Conservation (phyloP, 139 green algal species). For the Tetradesmus obliquus region DNA sequence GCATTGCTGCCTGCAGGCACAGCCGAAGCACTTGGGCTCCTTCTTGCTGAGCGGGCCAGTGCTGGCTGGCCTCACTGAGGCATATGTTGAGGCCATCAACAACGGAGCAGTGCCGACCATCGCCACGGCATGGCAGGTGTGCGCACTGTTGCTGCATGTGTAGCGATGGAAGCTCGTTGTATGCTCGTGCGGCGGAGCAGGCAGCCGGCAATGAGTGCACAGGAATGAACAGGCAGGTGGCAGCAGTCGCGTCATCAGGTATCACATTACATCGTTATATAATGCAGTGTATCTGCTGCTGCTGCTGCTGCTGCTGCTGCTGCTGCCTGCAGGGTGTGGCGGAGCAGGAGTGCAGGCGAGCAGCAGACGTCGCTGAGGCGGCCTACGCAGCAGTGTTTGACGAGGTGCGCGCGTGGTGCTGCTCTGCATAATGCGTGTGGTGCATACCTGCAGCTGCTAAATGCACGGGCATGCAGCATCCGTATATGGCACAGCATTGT, state of each 20-base stretch:
- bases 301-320: too few species aligned
- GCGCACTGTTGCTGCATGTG: not conserved
- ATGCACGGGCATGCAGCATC: too few species aligned
- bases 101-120: constrained; percentile 95
- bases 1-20: not conserved
- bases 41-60: constrained; percentile 83
- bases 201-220: too few species aligned
- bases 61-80: constrained; percentile 83
- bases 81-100: constrained; percentile 97
- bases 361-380: constrained; percentile 46
- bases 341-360: constrained; percentile 39
- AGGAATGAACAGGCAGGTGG: too few species aligned
- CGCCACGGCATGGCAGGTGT: constrained; percentile 92
- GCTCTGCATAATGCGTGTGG: too few species aligned
- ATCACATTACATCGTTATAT: too few species aligned
- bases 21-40: constrained; percentile 36
- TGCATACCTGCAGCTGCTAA: too few species aligned
- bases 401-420: constrained; percentile 6
- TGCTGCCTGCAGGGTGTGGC: constrained; percentile 63
- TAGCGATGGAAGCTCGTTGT: too few species aligned
- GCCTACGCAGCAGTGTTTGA: constrained; percentile 25
- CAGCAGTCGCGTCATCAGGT: too few species aligned
- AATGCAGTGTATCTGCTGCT: too few species aligned
- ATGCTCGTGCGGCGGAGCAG: too few species aligned
- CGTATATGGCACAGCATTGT: too few species aligned